Percentiles rank a stretch among this genome's conserved stretches.
Evolutionary conservation across 345 rosid species (phyloP).

Genomic region (Pistacia atlantica): DNA sequence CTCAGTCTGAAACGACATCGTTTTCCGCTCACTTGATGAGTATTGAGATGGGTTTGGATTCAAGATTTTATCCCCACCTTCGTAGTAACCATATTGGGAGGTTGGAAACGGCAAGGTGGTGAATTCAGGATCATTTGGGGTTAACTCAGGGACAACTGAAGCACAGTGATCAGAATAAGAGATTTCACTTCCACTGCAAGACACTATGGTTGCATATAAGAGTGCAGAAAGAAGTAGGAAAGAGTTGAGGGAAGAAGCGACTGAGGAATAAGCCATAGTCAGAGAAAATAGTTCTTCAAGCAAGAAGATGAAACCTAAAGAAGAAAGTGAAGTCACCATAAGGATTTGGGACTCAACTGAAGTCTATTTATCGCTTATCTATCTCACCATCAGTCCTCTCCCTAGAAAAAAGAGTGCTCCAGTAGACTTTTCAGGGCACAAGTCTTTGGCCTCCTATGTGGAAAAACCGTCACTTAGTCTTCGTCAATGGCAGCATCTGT

Average conservation of each 20-base stretch:
- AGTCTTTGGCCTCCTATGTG: neutral
- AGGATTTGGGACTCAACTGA: neutral
- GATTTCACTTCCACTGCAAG: conserved; percentile 11
- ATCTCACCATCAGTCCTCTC: neutral
- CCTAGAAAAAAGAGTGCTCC: neutral
- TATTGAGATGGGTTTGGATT: neutral
- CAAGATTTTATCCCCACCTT: conserved; percentile 27
- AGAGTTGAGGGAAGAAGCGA: neutral
- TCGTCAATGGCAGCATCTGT: neutral
- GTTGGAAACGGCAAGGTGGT: conserved; percentile 27
- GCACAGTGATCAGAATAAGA: conserved; percentile 16
- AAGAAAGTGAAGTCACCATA: neutral
- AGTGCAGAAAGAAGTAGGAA: conserved; percentile 1
- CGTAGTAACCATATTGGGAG: conserved; percentile 29
- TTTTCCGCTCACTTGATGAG: neutral
- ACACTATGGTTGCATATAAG: neutral
- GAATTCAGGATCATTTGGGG: conserved; percentile 15
- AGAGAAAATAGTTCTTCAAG: neutral
- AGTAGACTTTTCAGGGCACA: neutral
- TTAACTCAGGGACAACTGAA: conserved; percentile 8
- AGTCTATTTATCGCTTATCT: neutral
- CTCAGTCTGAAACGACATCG: conserved; percentile 16
- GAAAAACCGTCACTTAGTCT: neutral
- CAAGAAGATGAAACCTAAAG: neutral
- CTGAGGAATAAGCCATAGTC: conserved; percentile 1